These are phyloP conservation scores for Annona cherimola DNA, from an alignment of 164 flowering plant genomes.

Conservation along the genomic window DNA sequence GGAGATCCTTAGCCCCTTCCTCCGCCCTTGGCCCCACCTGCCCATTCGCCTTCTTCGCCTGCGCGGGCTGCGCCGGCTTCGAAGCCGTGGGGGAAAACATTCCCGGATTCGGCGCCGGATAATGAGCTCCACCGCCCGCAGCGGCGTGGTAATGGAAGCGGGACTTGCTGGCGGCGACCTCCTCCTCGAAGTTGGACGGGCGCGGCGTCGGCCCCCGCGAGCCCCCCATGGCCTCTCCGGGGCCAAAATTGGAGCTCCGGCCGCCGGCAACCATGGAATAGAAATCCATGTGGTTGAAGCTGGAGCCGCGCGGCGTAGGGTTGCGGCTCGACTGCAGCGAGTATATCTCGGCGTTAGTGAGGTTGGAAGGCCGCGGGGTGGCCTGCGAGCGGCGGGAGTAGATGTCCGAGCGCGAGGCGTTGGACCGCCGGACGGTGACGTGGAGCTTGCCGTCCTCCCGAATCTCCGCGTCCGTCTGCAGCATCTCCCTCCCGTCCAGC, in stretches of 20 bases:
- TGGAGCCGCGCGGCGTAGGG: slow-evolving; percentile 80
- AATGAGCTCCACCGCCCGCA: slow-evolving; percentile 26
- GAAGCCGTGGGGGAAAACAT: slow-evolving; percentile 63
- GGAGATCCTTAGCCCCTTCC: slow-evolving; percentile 66
- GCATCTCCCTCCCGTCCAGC: slow-evolving; percentile 53
- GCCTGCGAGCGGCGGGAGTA: slow-evolving; percentile 67
- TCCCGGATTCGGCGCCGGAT: slow-evolving; percentile 82
- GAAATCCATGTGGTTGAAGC: slow-evolving; percentile 81
- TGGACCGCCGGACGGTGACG: slow-evolving; percentile 76
- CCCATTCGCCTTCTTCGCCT: slow-evolving; percentile 24
- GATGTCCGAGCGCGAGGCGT: slow-evolving; percentile 78
- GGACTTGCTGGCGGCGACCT: slow-evolving; percentile 27
- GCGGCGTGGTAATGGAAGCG: slow-evolving; percentile 31
- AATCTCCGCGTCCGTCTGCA: slow-evolving; percentile 77
- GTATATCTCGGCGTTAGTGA: slow-evolving; percentile 83
- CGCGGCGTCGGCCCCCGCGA: slow-evolving; percentile 75
- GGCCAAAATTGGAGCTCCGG: slow-evolving; percentile 43
- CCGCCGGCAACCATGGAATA: slow-evolving; percentile 72
- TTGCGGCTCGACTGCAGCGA: slow-evolving; percentile 73
- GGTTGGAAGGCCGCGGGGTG: slow-evolving; percentile 74
- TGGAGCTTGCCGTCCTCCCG: slow-evolving; percentile 80
- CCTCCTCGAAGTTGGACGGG: slow-evolving; percentile 78
- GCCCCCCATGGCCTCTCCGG: slow-evolving; percentile 25
- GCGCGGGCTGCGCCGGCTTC: slow-evolving; percentile 14
- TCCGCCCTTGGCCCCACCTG: slow-evolving; percentile 30